These are phyloP conservation scores for Phytopythium aichiense DNA, from an alignment of 352 stramenopile genomes.

Conservation along the genomic window DNA sequence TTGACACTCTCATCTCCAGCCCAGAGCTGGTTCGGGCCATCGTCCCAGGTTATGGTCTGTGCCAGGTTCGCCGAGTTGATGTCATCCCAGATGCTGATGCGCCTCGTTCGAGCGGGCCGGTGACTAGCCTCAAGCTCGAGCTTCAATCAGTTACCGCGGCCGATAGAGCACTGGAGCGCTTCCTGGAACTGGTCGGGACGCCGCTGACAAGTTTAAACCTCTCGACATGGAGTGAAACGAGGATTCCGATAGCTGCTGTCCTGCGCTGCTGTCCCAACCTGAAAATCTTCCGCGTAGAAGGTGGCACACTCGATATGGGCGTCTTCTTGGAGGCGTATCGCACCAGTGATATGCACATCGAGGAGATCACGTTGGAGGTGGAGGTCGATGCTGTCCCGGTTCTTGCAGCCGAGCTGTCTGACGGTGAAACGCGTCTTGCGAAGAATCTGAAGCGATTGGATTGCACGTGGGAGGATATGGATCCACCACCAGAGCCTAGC, in stretches of 20 bases:
- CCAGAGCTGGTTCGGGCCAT: background rate
- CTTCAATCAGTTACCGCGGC: background rate
- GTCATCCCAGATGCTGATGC: background rate
- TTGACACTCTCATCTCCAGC: background rate
- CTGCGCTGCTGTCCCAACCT: background rate
- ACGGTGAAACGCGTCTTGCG: background rate
- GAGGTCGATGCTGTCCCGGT: background rate
- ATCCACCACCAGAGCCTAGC: too few relatives aligned
- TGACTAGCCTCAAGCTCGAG: background rate
- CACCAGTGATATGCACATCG: background rate
- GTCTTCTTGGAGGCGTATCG: background rate
- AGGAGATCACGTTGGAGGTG: background rate
- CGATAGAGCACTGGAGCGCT: background rate
- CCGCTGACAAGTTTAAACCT: background rate
- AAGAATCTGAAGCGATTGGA: background rate
- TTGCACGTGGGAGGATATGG: background rate
- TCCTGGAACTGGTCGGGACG: background rate
- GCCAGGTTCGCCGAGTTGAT: background rate
- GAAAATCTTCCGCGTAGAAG: background rate
- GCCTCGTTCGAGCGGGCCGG: background rate
- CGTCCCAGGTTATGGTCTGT: background rate
- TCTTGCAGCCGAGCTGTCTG: background rate
- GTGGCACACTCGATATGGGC: background rate
- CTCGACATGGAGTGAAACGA: background rate
- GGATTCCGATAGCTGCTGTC: background rate